Evolutionary conservation across 352 stramenopile genomes (phyloP).

Genomic region (Pythium plurisporium): DNA sequence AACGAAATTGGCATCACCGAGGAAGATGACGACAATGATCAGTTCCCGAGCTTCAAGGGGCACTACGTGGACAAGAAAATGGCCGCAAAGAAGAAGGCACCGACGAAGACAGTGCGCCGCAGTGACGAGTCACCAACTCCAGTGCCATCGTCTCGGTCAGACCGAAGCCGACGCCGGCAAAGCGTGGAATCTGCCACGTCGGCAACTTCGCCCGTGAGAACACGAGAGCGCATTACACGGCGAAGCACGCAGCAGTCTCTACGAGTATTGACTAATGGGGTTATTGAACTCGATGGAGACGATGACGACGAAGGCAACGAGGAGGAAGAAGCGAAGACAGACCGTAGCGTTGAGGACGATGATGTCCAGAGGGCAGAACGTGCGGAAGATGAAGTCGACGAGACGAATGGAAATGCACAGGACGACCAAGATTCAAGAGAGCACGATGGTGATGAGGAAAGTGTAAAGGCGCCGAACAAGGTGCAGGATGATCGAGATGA

Average conservation of each 20-base stretch:
- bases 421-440: not conserved
- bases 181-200: not conserved
- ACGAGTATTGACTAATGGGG: conserved; percentile 26
- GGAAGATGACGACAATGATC: conserved; percentile 48
- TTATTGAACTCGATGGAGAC: conserved; percentile 86
- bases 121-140: conserved; percentile 10
- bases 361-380: not conserved
- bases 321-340: conserved; percentile 15
- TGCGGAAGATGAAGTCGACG: not conserved
- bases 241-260: conserved; percentile 25
- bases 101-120: conserved; percentile 22
- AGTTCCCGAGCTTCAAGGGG: conserved; percentile 41
- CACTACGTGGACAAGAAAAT: conserved; percentile 47
- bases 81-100: conserved; percentile 8
- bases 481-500: not conserved
- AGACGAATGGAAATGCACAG: not conserved
- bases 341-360: conserved; percentile 22
- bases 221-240: conserved; percentile 9
- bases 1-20: conserved; percentile 63
- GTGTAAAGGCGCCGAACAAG: not conserved
- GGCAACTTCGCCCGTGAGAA: not conserved
- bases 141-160: not conserved
- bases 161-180: conserved; percentile 7
- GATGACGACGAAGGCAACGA: conserved; percentile 75
- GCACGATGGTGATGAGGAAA: not conserved